Conservation (phyloP, 2,329 filamentous ascomycete genomes). For the Talaromyces funiculosus region DNA sequence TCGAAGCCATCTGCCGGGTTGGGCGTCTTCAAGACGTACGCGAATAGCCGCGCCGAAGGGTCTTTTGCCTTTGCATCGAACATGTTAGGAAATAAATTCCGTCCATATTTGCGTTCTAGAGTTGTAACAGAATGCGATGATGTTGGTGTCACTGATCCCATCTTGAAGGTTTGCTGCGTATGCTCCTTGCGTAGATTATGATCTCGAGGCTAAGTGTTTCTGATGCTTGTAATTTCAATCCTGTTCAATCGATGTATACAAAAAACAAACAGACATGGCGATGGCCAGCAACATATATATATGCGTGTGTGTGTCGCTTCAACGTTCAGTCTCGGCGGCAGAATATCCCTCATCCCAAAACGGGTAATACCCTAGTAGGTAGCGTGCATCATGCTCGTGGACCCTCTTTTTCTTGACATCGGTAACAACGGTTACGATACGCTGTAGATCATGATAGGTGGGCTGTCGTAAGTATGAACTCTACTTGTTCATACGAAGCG, state of each 20-base stretch:
- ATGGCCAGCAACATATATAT: background rate
- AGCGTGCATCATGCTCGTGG: background rate
- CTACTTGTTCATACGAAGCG: background rate
- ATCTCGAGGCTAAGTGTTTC: too few species aligned
- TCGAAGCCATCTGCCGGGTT: constrained; percentile 12
- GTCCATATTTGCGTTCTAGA: constrained; percentile 10
- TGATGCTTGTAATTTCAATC: too few species aligned
- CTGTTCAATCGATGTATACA: too few species aligned
- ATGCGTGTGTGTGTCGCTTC: background rate
- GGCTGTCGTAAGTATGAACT: background rate
- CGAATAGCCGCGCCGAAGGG: constrained; percentile 3
- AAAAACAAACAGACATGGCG: background rate
- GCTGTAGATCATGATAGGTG: background rate
- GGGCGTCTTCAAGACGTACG: constrained; percentile 12
- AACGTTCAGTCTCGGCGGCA: background rate
- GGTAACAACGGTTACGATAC: too few species aligned
- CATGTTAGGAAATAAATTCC: constrained; percentile 7
- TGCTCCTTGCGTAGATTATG: background rate
- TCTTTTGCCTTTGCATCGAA: constrained; percentile 13
- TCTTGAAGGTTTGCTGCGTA: background rate
- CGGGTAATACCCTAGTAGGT: background rate
- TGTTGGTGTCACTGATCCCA: background rate
- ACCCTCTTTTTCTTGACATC: too few species aligned
- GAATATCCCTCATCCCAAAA: background rate
- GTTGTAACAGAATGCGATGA: background rate